These are phyloP conservation scores for Incumbomyces delicatus DNA, from an alignment of 2,329 filamentous ascomycete species.

Conservation along the genomic window DNA sequence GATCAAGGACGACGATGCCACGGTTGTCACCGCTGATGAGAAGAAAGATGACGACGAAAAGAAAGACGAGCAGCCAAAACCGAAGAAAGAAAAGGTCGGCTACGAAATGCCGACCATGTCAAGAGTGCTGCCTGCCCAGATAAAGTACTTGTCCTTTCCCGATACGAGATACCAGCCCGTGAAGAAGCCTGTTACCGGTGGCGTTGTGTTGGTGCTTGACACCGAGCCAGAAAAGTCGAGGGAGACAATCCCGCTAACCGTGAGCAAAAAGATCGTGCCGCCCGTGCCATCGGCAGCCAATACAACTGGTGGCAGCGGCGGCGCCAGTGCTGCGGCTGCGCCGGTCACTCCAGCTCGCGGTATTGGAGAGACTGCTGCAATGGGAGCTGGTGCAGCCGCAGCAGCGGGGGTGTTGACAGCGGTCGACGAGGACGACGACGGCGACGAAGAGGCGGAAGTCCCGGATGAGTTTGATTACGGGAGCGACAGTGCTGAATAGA, in stretches of 20 bases:
- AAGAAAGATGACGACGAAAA: constrained; percentile 48
- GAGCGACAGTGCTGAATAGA: constrained; percentile 24
- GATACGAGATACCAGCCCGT: constrained; percentile 87
- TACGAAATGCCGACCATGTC: constrained; percentile 97
- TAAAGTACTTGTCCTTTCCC: constrained; percentile 92
- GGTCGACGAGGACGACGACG: constrained; percentile 61
- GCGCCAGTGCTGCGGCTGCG: constrained; percentile 8
- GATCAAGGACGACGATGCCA: constrained; percentile 54
- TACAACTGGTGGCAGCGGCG: constrained; percentile 16
- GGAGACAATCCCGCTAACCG: constrained; percentile 76
- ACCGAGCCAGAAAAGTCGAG: constrained; percentile 70
- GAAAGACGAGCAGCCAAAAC: constrained; percentile 52
- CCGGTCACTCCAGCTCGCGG: constrained; percentile 20
- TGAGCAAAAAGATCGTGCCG: constrained; percentile 56
- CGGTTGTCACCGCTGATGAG: constrained; percentile 31
- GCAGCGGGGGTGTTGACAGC: constrained; percentile 75
- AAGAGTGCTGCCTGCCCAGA: constrained; percentile 78
- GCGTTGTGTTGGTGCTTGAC: constrained; percentile 83
- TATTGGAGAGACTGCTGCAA: constrained; percentile 45
- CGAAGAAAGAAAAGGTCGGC: constrained; percentile 90
- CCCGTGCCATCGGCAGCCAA: constrained; percentile 25
- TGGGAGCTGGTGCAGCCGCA: constrained; percentile 50
- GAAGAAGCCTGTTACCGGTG: constrained; percentile 86
- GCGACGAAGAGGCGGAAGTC: constrained; percentile 38
- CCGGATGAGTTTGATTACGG: constrained; percentile 39